Evolutionary conservation across 2,329 filamentous ascomycete species (phyloP).

Genomic region (Cadophora luteo-olivacea): DNA sequence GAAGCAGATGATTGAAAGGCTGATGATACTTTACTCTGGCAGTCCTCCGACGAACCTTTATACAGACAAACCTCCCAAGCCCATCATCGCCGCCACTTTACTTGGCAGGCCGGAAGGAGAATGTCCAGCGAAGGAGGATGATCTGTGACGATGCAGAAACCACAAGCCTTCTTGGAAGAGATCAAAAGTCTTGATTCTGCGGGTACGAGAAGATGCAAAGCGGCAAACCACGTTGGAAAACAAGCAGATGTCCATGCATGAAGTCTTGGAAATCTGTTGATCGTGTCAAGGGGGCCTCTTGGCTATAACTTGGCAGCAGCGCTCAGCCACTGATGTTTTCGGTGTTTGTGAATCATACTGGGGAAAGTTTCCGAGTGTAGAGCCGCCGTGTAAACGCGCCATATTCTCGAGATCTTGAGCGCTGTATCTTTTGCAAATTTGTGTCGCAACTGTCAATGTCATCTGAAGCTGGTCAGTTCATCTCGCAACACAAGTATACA

Average conservation of each 20-base stretch:
- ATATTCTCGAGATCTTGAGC: not conserved
- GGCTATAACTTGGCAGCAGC: constrained; percentile 14
- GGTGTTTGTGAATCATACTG: not conserved
- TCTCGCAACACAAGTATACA: not conserved
- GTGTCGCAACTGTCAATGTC: constrained; percentile 10
- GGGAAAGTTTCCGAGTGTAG: not conserved
- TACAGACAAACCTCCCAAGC: constrained; percentile 9
- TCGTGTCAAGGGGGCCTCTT: constrained; percentile 14
- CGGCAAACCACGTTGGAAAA: not conserved
- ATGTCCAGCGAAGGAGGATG: constrained; percentile 9
- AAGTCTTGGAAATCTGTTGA: constrained; percentile 14
- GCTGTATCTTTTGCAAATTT: not conserved
- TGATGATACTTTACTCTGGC: constrained; percentile 16
- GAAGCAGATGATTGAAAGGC: constrained; percentile 17
- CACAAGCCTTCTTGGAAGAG: constrained; percentile 12
- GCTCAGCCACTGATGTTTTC: not conserved
- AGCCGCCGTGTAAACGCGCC: not conserved
- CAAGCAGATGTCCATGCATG: constrained; percentile 8
- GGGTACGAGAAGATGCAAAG: constrained; percentile 6
- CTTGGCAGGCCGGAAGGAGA: constrained; percentile 7
- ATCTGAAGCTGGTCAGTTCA: constrained; percentile 5
- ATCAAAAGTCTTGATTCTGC: constrained; percentile 10
- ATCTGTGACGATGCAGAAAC: constrained; percentile 18
- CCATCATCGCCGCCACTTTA: not conserved
- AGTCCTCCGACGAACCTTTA: constrained; percentile 11